phyloP scores from a whole-genome alignment of 257 asterid species.

The Datura wrightii region DNA sequence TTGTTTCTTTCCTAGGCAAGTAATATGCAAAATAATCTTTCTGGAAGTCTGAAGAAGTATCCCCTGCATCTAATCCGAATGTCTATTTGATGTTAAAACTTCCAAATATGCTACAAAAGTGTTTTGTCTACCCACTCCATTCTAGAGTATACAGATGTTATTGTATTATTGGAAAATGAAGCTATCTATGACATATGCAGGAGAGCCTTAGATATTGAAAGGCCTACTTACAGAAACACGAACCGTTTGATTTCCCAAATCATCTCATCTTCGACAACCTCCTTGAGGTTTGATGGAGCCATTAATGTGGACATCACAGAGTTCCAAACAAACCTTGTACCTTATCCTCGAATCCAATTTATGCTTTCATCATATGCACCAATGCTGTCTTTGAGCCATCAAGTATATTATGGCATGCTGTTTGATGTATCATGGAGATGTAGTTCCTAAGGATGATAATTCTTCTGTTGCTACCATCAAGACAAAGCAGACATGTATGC shows the following conservation, averaged over 20 bases:
- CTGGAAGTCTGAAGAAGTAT: no score
- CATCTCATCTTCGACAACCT: slow-evolving; percentile 51
- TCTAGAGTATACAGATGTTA: slow-evolving; percentile 38
- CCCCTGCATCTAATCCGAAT: no score
- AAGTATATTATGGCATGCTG: background rate
- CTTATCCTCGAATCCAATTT: slow-evolving; percentile 54
- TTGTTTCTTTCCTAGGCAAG: no score
- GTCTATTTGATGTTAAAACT: no score
- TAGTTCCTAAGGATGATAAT: background rate
- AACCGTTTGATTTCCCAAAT: slow-evolving; percentile 48
- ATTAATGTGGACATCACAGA: slow-evolving; percentile 51
- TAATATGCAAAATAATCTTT: no score
- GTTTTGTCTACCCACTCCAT: slow-evolving; percentile 42
- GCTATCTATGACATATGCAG: slow-evolving; percentile 52
- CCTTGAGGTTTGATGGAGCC: slow-evolving; percentile 53
- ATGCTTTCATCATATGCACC: slow-evolving; percentile 54
- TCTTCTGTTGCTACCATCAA: no score
- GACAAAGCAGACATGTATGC: background rate
- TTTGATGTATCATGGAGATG: background rate
- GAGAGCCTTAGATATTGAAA: slow-evolving; percentile 48
- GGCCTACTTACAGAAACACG: slow-evolving; percentile 49
- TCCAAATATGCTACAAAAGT: slow-evolving; percentile 36
- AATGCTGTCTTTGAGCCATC: no score
- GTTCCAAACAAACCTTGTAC: slow-evolving; percentile 53
- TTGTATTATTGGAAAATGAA: slow-evolving; percentile 50